Evolutionary conservation across 2,329 filamentous ascomycete genomes (phyloP).

Genomic region (Pyrenochaeta sp.): DNA sequence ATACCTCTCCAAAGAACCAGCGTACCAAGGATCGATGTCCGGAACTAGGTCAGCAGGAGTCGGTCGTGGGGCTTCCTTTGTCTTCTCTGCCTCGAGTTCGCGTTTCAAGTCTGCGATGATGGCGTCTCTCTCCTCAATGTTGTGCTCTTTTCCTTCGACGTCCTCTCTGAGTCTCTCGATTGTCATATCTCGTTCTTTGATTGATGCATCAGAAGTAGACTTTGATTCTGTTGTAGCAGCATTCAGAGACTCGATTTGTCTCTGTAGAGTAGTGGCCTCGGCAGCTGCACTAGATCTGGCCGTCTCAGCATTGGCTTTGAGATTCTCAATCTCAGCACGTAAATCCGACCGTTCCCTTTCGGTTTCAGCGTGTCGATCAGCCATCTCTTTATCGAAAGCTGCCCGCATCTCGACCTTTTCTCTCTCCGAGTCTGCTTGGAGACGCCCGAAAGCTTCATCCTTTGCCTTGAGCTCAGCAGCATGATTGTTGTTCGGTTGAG

Average conservation of each 20-base stretch:
- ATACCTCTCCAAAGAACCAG: constrained; percentile 62
- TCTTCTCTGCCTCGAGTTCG: constrained; percentile 37
- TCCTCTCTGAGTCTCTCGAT: constrained; percentile 46
- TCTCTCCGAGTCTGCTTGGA: constrained; percentile 29
- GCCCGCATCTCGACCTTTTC: constrained; percentile 19
- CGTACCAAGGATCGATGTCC: constrained; percentile 65
- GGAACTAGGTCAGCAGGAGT: constrained; percentile 52
- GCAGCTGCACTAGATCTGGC: constrained; percentile 23
- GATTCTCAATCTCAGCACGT: constrained; percentile 10
- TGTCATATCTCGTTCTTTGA: constrained; percentile 36
- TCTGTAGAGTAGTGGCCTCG: constrained; percentile 24
- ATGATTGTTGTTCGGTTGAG: constrained; percentile 16
- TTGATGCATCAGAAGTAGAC: constrained; percentile 25
- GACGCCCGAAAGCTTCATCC: constrained; percentile 33
- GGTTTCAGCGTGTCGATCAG: constrained; percentile 21
- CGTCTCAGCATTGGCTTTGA: constrained; percentile 22
- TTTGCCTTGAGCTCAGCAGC: constrained; percentile 37
- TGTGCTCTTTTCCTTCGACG: constrained; percentile 41
- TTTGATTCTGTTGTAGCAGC: constrained; percentile 28
- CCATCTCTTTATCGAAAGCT: constrained; percentile 22
- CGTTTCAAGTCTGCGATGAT: constrained; percentile 29
- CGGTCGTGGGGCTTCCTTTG: constrained; percentile 28
- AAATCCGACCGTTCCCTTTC: constrained; percentile 23
- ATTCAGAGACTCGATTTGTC: constrained; percentile 30
- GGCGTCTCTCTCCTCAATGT: constrained; percentile 36